Base-by-base conservation (phyloP, 164 flowering plant species). In the Stephania cephalantha region DNA sequence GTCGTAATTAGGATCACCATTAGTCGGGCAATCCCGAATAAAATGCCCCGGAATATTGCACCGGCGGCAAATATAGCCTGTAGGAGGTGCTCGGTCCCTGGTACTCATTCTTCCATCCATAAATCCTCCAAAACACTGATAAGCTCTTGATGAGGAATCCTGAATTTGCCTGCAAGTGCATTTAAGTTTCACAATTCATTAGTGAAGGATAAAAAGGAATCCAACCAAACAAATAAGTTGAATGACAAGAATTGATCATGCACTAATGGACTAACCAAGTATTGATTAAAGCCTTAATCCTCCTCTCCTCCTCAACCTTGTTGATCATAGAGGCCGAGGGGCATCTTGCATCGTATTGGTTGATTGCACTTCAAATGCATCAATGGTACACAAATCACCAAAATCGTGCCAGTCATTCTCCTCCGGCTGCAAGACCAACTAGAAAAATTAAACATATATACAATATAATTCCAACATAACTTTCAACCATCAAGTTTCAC, bases 21-120 rank as follows among this genome's bases (percentile, higher is more conserved):
- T 96, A 69, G 99, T 96, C 42, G 98, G 97, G 79, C 99, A 96
- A 74, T 94, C 97, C 82, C 94, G 97, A 80, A 96, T 96, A 78
- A 90, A 88, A 86, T 96, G 99, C 20, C 98, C 98, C 93, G 81
- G 90, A 48, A 88, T 89, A 78, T 96, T 94, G 83, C 99, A 96
- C 80, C 99, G 87, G 75, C 89, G 93, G 78, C 99, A 96, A 8
- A 91, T 78, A 79, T 96, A 96, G 69, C 98, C 98, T 70, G 71
- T 90, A 35, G 97, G 98, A 81, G 97, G 99, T 74, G 94, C 42
- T 96, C 82, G 87, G 91, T 64, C 88, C 80, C 81, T 90, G 92
- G 78, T 88, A 48, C 18, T 87, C 84, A 85, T 86, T 78, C 94
- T 82, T 77, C 97, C 95, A 74, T 89, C 87, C 84, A 81, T 78